These are phyloP conservation scores for Hypoxylon cercidicola DNA, from an alignment of 495 filamentous ascomycete genomes.

Conservation along the genomic window DNA sequence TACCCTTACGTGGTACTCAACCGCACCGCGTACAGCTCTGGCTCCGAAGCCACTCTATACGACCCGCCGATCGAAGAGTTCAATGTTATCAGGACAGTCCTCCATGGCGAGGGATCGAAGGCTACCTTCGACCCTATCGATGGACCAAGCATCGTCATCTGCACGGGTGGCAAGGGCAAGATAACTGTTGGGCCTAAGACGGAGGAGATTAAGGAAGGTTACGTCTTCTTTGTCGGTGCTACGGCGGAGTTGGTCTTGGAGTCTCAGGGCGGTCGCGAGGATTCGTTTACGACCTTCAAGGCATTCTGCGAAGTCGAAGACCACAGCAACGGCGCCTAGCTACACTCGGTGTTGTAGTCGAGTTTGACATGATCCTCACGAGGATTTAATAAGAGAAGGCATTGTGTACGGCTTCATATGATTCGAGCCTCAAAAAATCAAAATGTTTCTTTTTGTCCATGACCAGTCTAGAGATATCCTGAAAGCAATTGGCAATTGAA, in stretches of 20 bases:
- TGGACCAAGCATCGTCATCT: slow-evolving; percentile 92
- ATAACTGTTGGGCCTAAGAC: slow-evolving; percentile 80
- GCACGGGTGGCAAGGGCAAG: slow-evolving; percentile 80
- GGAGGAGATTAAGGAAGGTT: slow-evolving; percentile 79
- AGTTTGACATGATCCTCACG: background rate
- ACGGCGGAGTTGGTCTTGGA: slow-evolving; percentile 86
- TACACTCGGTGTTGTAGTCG: slow-evolving; percentile 14
- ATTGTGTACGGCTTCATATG: background rate
- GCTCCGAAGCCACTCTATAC: slow-evolving; percentile 76
- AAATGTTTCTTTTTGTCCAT: background rate
- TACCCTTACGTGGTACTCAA: slow-evolving; percentile 88
- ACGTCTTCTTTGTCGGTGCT: slow-evolving; percentile 93
- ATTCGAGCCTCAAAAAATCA: background rate
- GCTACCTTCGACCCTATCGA: slow-evolving; percentile 86
- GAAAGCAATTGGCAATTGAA: background rate
- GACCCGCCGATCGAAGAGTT: slow-evolving; percentile 98
- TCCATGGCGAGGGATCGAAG: slow-evolving; percentile 76
- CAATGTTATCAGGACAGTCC: slow-evolving; percentile 82
- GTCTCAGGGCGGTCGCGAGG: slow-evolving; percentile 65
- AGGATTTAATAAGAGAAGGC: slow-evolving; percentile 8
- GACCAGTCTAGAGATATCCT: slow-evolving; percentile 1
- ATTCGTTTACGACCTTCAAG: slow-evolving; percentile 87
- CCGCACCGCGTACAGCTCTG: slow-evolving; percentile 77
- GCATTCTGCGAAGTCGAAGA: slow-evolving; percentile 88
- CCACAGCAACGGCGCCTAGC: slow-evolving; percentile 41